phyloP scores from a whole-genome alignment of 2,329 filamentous ascomycete species.

The Microsporum audouinii region DNA sequence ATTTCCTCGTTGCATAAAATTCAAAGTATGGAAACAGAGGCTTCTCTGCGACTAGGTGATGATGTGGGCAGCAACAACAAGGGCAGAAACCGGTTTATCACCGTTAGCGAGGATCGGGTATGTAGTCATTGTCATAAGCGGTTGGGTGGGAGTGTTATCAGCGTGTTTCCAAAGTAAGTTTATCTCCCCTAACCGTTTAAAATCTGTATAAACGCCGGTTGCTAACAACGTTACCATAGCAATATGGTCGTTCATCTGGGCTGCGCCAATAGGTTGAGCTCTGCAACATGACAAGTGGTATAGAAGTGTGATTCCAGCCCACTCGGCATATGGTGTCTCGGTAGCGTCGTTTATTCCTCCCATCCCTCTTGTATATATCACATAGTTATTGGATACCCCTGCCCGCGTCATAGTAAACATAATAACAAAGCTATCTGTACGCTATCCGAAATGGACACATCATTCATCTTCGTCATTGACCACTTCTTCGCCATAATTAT shows the following conservation, averaged over 20 bases:
- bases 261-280: slow-evolving; percentile 46
- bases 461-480: slow-evolving; percentile 42
- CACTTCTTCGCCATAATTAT: slow-evolving; percentile 74
- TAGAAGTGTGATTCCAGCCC: slow-evolving; percentile 10
- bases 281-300: slow-evolving; percentile 15
- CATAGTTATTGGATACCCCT: slow-evolving; percentile 2
- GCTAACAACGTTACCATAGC: slow-evolving; percentile 20
- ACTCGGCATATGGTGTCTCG: not conserved
- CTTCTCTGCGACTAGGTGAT: slow-evolving; percentile 63
- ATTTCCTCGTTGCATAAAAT: slow-evolving; percentile 65
- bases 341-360: not conserved
- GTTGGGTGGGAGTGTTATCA: slow-evolving; percentile 79
- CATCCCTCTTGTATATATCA: slow-evolving; percentile 12
- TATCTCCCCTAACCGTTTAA: not conserved
- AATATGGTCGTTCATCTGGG: slow-evolving; percentile 66
- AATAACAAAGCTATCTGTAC: not conserved
- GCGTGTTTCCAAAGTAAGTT: slow-evolving; percentile 71
- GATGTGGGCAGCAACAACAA: slow-evolving; percentile 42
- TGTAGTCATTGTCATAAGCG: slow-evolving; percentile 91
- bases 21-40: slow-evolving; percentile 66
- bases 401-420: not conserved
- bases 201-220: not conserved
- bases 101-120: slow-evolving; percentile 75
- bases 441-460: not conserved
- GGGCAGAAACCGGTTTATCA: slow-evolving; percentile 56